Conservation (phyloP, 345 rosid genomes). For the Dimocarpus longan region DNA sequence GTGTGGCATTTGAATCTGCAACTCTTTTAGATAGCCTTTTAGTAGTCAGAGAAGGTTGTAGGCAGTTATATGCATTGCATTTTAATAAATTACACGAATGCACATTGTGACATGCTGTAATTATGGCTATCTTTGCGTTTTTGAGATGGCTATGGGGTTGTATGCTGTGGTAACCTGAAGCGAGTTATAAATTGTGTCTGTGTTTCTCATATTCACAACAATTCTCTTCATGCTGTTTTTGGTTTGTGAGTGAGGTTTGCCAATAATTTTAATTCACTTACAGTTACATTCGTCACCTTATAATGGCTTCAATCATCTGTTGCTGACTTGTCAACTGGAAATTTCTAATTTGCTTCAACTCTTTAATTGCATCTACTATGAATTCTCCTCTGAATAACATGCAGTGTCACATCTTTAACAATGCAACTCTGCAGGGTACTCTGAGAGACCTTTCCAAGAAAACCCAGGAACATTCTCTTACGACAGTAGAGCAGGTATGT, state of each 20-base stretch:
- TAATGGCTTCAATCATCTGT: not conserved
- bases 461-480: slow-evolving; percentile 50
- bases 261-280: not conserved
- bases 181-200: not conserved
- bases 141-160: not conserved
- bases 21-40: not conserved
- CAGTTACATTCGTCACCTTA: not conserved
- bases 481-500: slow-evolving; percentile 52
- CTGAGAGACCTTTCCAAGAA: slow-evolving; percentile 67
- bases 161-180: slow-evolving; percentile 1
- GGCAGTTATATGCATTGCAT: not conserved
- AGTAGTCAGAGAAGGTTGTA: not conserved
- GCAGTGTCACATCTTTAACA: not conserved
- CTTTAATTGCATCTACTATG: slow-evolving; percentile 3
- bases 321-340: not conserved
- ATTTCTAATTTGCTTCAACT: not conserved
- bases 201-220: not conserved
- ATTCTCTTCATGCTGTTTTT: not conserved
- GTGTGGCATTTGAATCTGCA: not conserved
- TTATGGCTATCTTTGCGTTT: not conserved
- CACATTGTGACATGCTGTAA: not conserved
- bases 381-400: not conserved
- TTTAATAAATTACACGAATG: not conserved
- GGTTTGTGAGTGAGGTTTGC: not conserved
- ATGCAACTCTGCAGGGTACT: slow-evolving; percentile 53